These are phyloP conservation scores for Aureobasidium leucospermi DNA, from an alignment of 2,329 filamentous ascomycete species.

Conservation along the genomic window DNA sequence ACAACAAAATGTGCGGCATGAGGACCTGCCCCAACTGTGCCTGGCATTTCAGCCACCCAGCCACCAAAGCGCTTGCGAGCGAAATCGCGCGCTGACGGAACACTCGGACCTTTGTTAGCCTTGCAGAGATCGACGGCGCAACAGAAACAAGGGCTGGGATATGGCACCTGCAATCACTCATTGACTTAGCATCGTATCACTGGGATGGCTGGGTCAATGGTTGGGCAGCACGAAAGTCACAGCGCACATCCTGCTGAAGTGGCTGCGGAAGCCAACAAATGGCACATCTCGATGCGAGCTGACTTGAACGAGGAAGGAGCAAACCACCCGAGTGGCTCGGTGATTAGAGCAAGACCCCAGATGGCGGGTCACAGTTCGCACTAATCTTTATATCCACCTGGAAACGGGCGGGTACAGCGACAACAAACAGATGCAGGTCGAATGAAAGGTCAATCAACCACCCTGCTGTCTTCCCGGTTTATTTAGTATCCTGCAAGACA, in stretches of 20 bases:
- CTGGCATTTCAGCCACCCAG: slow-evolving; percentile 9
- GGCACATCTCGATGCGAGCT: neutral
- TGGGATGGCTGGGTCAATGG: neutral
- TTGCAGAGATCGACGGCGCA: slow-evolving; percentile 12
- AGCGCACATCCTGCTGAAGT: neutral
- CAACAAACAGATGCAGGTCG: slow-evolving; percentile 13
- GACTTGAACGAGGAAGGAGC: neutral
- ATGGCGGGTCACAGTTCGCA: neutral
- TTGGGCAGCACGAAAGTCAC: neutral
- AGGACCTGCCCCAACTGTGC: neutral
- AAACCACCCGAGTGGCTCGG: slow-evolving; percentile 13
- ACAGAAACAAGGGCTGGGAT: slow-evolving; percentile 4
- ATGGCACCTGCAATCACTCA: neutral
- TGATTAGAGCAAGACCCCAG: neutral
- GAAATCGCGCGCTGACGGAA: slow-evolving; percentile 5
- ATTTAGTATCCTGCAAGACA: slow-evolving; percentile 8
- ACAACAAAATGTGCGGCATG: neutral
- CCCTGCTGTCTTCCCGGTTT: neutral
- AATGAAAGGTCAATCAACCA: slow-evolving; percentile 12
- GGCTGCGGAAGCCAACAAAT: neutral
- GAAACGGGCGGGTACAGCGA: slow-evolving; percentile 12
- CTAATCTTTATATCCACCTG: slow-evolving; percentile 10
- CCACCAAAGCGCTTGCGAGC: slow-evolving; percentile 8
- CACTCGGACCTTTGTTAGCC: slow-evolving; percentile 2
- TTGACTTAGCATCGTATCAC: neutral